Conservation (phyloP, 768 basidiomycete species). For the Tricholoma flavovirens region DNA sequence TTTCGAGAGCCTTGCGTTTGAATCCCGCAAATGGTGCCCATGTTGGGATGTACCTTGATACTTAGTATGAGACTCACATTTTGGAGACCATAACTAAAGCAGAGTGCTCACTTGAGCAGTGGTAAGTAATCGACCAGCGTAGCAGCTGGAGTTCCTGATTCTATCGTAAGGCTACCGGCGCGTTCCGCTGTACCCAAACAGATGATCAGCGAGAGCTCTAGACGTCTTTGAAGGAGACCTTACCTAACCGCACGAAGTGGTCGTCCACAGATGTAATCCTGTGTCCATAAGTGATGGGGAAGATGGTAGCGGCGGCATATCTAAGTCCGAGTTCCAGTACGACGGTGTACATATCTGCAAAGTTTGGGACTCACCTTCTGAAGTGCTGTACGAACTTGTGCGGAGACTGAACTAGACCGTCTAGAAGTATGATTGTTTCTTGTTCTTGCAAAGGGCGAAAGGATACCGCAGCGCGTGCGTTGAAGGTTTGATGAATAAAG, state of each 20-base stretch:
- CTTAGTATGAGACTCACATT: neutral
- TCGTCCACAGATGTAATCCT: conserved; percentile 40
- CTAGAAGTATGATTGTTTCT: conserved; percentile 36
- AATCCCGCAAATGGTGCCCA: conserved; percentile 46
- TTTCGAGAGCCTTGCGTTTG: conserved; percentile 38
- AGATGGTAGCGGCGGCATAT: conserved; percentile 41
- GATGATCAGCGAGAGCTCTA: conserved; percentile 1
- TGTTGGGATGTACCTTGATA: conserved; percentile 39
- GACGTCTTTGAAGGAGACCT: conserved; percentile 8
- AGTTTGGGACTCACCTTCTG: conserved; percentile 27
- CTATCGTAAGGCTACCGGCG: conserved; percentile 39
- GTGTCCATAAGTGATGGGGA: conserved; percentile 45
- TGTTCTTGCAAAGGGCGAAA: conserved; percentile 39
- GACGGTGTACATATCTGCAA: neutral
- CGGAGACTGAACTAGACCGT: conserved; percentile 33
- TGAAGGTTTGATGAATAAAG: conserved; percentile 45
- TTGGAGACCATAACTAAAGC: neutral
- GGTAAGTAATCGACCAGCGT: conserved; percentile 48
- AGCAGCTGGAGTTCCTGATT: conserved; percentile 40
- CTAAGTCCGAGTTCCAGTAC: conserved; percentile 22
- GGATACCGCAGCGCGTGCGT: conserved; percentile 32
- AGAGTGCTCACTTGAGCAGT: conserved; percentile 28
- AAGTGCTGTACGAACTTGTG: conserved; percentile 37
- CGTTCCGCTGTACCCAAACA: conserved; percentile 31
- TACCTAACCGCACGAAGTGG: conserved; percentile 37